Evolutionary conservation across 768 basidiomycete species (phyloP), one percentile per base, ranked within the genome.

Genomic region (Termitomyces sp.): DNA sequence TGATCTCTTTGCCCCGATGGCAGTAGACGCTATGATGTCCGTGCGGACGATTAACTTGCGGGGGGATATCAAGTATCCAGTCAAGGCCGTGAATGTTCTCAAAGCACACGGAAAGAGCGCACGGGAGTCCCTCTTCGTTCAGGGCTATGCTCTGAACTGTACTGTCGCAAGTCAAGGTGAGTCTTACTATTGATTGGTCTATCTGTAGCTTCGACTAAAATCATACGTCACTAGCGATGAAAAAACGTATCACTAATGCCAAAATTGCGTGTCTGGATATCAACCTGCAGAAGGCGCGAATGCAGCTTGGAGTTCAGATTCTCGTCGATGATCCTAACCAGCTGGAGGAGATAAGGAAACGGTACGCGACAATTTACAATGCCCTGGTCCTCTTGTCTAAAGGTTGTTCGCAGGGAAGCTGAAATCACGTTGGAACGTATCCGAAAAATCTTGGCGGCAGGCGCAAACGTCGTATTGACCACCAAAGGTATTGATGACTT

Each of bases 231-330:
- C 13, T 63, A 98, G 97, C 96, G 4, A 99, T 99, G 97, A 98
- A 96, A 78, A 96, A 91, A 65, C 87, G 94, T 44, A 89, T 99
- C 67, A 81, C 82, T 7, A 90, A 89, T 66, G 97, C 97, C 22
- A 98, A 98, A 78, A 98, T 99, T 68, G 97, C 97, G 5, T 98
- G 96, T 76, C 81, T 99, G 62, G 97, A 99, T 72, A 98, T 99
- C 74, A 98, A 99, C 76, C 81, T 99, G 54, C 91, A 93, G 70
- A 98, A 98, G 76, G 80, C 91, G 42, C 88, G 97, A 44, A 98
- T 99, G 97, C 96, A 98, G 67, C 82, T 99, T 24, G 97, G 97
- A 60, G 89, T 99, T 2, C 97, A 99, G 71, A 96, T 99, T 71
- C 83, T 98, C 50, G 92, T 98, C 20, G 96, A 98, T 28, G 92